A percentile compares a stretch with the other conserved stretches of the same genome.
Evolutionary conservation across 805 yeast genomes (phyloP).

Genomic region (Barnettozyma botsteinii): DNA sequence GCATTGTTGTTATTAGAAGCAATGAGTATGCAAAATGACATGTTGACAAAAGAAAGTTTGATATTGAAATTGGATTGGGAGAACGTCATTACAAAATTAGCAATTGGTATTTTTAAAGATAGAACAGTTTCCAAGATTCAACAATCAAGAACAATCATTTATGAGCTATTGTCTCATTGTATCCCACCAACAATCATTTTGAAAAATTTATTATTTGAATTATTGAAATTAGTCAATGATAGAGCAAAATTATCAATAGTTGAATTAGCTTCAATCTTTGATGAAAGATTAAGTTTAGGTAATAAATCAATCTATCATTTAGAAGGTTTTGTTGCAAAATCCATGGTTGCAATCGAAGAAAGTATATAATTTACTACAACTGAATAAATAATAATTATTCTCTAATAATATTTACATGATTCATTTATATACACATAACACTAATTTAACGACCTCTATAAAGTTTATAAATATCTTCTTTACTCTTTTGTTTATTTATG

Average conservation of each 20-base stretch:
- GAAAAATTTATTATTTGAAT: constrained; percentile 49
- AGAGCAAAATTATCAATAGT: constrained; percentile 42
- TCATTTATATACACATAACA: constrained; percentile 4
- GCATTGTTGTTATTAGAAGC: constrained; percentile 81
- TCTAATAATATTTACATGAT: constrained; percentile 9
- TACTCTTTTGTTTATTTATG: constrained; percentile 46
- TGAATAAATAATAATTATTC: not conserved
- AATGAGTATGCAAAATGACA: constrained; percentile 61
- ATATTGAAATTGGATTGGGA: constrained; percentile 86
- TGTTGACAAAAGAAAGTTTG: constrained; percentile 40
- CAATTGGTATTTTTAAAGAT: constrained; percentile 51
- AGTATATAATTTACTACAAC: not conserved
- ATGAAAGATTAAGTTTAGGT: constrained; percentile 83
- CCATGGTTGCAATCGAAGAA: constrained; percentile 69
- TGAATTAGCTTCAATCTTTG: constrained; percentile 59
- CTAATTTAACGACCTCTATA: constrained; percentile 52
- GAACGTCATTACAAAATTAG: constrained; percentile 62
- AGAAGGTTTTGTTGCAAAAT: constrained; percentile 88
- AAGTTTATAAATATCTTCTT: constrained; percentile 46
- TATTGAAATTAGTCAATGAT: constrained; percentile 30
- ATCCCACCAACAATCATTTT: constrained; percentile 83
- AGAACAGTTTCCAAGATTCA: constrained; percentile 54
- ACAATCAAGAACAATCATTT: constrained; percentile 60
- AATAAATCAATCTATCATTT: constrained; percentile 87
- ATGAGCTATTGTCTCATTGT: constrained; percentile 87